Evolutionary conservation across 2,329 filamentous ascomycete genomes (phyloP), one percentile per base, ranked within the genome.

Genomic region (Paraphaeosphaeria sporulosa): DNA sequence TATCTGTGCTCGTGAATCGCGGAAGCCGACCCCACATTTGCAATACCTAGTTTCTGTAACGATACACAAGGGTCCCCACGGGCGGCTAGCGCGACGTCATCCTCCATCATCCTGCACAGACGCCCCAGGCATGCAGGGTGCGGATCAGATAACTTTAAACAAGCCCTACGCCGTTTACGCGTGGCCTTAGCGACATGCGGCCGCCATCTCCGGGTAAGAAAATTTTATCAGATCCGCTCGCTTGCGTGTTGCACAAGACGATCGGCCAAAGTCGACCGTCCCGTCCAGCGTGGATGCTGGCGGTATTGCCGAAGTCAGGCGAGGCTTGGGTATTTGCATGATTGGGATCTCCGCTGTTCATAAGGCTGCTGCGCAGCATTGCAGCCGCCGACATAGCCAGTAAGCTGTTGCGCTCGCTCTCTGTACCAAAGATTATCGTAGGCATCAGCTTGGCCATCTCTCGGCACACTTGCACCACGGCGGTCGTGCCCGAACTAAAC

Each of bases 61-160:
- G 27, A 40, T 52, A 43, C 44, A 17, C 23, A 25, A 9, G 34
- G 23, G 19, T 23, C 43, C 19, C 43, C 42, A 40, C 25, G 27
- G 42, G 44, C 43, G 19, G 23, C 55, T 54, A 51, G 43, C 38
- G 58, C 47, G 44, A 60, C 62, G 54, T 64, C 57, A 62, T 59
- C 17, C 7, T 38, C 9, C 40, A 50, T 64, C 57, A 62, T 59
- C 17, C 7, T 38, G 15, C 40, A 50, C 43, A 36, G 25, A 25
- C 27, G 53, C 30, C 23, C 27, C n/a, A 17, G 40, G 34, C 23
- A 65, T 70, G 67, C 68, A 71, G 64, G 64, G 58, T 4, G 65
- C 70, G 71, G 73, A 75, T 76, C 71, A 69, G 72, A 75, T 74
- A 75, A 71, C 66, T 60, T 71, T 69, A 73, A 65, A 57, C 65